Evolutionary conservation across 2,329 filamentous ascomycete genomes (phyloP).

Genomic region (Aureobasidium leucospermi): DNA sequence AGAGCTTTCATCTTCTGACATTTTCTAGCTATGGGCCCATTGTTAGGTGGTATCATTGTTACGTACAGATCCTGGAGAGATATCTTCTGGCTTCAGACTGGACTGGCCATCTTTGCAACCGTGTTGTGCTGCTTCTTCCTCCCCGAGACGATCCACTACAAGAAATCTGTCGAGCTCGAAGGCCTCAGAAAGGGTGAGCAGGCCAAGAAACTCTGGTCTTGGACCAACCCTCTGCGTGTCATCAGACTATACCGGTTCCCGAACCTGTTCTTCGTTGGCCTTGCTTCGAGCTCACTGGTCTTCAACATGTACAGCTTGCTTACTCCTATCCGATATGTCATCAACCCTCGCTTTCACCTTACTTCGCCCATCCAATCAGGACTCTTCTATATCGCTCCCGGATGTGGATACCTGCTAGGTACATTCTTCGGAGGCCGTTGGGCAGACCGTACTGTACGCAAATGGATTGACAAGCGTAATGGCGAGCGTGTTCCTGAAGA

Average conservation of each 20-base stretch:
- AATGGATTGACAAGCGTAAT: constrained; percentile 52
- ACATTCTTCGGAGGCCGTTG: constrained; percentile 66
- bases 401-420: constrained; percentile 54
- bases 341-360: constrained; percentile 67
- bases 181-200: constrained; percentile 46
- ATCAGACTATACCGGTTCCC: constrained; percentile 59
- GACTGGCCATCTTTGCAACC: constrained; percentile 53
- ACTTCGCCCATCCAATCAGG: constrained; percentile 59
- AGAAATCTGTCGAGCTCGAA: constrained; percentile 54
- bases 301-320: constrained; percentile 71
- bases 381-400: constrained; percentile 68
- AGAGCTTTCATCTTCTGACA: background rate
- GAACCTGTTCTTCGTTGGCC: constrained; percentile 56
- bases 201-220: constrained; percentile 48
- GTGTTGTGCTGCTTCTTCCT: constrained; percentile 58
- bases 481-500: constrained; percentile 61
- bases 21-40: constrained; percentile 52
- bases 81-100: constrained; percentile 72
- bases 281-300: constrained; percentile 56
- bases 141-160: constrained; percentile 65
- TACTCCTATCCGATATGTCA: constrained; percentile 61
- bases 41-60: constrained; percentile 69
- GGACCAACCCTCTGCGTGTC: constrained; percentile 61
- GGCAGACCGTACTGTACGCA: constrained; percentile 59
- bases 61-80: constrained; percentile 65